Percentiles rank a stretch among this genome's conserved stretches.
phyloP scores from a whole-genome alignment of 2,329 filamentous ascomycete species.

The Penicillium sp. region DNA sequence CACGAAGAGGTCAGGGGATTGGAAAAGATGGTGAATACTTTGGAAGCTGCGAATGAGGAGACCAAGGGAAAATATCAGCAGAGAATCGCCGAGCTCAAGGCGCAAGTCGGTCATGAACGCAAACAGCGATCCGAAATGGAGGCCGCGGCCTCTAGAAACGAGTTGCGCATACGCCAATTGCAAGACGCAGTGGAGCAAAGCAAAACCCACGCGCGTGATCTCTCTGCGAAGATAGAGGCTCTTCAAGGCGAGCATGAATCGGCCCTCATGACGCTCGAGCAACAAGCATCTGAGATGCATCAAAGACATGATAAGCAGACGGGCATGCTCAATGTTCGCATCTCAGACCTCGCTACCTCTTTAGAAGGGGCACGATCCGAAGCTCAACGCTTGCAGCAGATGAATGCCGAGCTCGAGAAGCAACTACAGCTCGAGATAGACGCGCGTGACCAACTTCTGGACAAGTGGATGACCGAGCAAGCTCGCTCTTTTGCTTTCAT shows the following conservation, averaged over 20 bases:
- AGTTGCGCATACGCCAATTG: slow-evolving; percentile 33
- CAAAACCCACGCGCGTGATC: slow-evolving; percentile 28
- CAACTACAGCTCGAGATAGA: slow-evolving; percentile 35
- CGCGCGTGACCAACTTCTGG: slow-evolving; percentile 28
- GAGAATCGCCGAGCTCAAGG: slow-evolving; percentile 30
- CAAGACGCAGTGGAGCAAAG: slow-evolving; percentile 32
- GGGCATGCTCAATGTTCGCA: slow-evolving; percentile 37
- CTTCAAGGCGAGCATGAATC: slow-evolving; percentile 28
- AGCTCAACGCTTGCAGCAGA: slow-evolving; percentile 29
- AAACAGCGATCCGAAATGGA: slow-evolving; percentile 31
- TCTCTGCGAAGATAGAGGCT: slow-evolving; percentile 30
- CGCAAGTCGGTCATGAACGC: slow-evolving; percentile 30
- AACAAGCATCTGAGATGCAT: slow-evolving; percentile 18
- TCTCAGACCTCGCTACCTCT: slow-evolving; percentile 37
- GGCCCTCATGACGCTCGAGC: slow-evolving; percentile 19
- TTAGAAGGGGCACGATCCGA: slow-evolving; percentile 33
- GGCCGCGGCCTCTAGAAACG: slow-evolving; percentile 28
- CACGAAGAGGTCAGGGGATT: slow-evolving; percentile 39
- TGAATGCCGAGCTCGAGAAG: slow-evolving; percentile 33
- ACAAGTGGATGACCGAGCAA: slow-evolving; percentile 32
- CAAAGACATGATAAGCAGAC: slow-evolving; percentile 31
- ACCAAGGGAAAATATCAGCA: slow-evolving; percentile 24
- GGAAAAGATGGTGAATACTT: slow-evolving; percentile 37
- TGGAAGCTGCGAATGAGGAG: slow-evolving; percentile 36
- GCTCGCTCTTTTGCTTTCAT: slow-evolving; percentile 29